These are phyloP conservation scores for Sclerotinia borealis DNA, from an alignment of 2,329 filamentous ascomycete genomes.

Conservation along the genomic window DNA sequence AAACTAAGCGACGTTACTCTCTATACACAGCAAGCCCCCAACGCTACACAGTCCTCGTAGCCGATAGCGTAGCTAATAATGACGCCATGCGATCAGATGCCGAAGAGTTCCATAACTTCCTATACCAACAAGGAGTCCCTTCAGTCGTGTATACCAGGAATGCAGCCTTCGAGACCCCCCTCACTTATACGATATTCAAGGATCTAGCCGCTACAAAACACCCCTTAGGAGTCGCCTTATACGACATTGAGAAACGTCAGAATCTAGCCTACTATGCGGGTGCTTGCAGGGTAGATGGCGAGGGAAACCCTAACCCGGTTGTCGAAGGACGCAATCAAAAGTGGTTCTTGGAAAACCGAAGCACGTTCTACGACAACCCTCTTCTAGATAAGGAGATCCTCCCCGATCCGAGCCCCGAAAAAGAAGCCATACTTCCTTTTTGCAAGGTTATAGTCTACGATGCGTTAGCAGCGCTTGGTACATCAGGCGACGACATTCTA, in stretches of 20 bases:
- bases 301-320: background rate
- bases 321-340: constrained; percentile 14
- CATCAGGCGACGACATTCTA: constrained; percentile 24
- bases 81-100: constrained; percentile 22
- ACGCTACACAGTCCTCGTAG: background rate
- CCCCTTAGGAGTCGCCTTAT: constrained; percentile 22
- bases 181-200: constrained; percentile 19
- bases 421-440: constrained; percentile 22
- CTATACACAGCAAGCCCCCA: no score
- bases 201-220: constrained; percentile 20
- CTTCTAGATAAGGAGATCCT: constrained; percentile 11
- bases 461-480: constrained; percentile 27
- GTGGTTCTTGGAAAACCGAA: constrained; percentile 25
- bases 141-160: constrained; percentile 25
- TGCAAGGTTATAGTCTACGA: constrained; percentile 27
- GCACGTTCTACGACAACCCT: constrained; percentile 18
- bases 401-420: constrained; percentile 14
- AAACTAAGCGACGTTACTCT: no score
- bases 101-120: constrained; percentile 20
- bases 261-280: constrained; percentile 24
- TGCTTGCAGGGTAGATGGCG: constrained; percentile 10
- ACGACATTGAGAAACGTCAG: constrained; percentile 21
- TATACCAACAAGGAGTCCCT: constrained; percentile 16
- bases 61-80: constrained; percentile 23
- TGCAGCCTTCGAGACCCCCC: constrained; percentile 21